Evolutionary conservation across 768 basidiomycete genomes (phyloP), one percentile per base, ranked within the genome.

Genomic region (Naganishia friedmannii): DNA sequence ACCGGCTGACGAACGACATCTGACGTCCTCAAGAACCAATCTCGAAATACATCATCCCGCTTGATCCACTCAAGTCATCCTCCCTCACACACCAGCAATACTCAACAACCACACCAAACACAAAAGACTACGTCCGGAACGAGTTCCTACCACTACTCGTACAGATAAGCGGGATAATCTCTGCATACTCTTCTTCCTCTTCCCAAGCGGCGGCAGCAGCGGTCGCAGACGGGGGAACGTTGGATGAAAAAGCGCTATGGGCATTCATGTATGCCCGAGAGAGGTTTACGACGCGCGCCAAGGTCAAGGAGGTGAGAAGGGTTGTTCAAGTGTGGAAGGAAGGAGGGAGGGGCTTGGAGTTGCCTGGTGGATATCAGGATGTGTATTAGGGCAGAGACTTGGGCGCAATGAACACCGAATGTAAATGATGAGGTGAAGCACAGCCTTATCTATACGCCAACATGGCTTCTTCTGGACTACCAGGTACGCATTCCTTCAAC

Each of bases 321-420:
- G 32, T 69, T 8, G 71, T 72, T 9, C 60, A 53, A 0, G 37
- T 39, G 7, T 73, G 67, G 66, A 65, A 70, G 34, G 55, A 37
- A 5, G 74, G 74, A n/a, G 73, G 72, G 15, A 70, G 74, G 53
- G 74, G 74, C 19, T 70, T 73, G 65, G 42, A 70, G 32, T 67
- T 72, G 39, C 60, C 60, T 13, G 60, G 39, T 19, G 60, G 60
- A 23, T 63, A 63, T 23, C n/a, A 26, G 21, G 23, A 63, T 29
- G 23, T 26, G 3, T 21, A 19, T 37, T 63, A 37, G 48, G 34
- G 42, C 42, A 39, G 39, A 7, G 55, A n/a, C 29, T 8, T 6
- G 21, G 23, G n/a, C 53, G 15, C n/a, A n/a, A n/a, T n/a, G n/a
- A n/a, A n/a, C n/a, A n/a, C n/a, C n/a, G n/a, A n/a, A n/a, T n/a